Base-by-base conservation (phyloP, 2,329 filamentous ascomycete genomes). In the Nemania diffusa region DNA sequence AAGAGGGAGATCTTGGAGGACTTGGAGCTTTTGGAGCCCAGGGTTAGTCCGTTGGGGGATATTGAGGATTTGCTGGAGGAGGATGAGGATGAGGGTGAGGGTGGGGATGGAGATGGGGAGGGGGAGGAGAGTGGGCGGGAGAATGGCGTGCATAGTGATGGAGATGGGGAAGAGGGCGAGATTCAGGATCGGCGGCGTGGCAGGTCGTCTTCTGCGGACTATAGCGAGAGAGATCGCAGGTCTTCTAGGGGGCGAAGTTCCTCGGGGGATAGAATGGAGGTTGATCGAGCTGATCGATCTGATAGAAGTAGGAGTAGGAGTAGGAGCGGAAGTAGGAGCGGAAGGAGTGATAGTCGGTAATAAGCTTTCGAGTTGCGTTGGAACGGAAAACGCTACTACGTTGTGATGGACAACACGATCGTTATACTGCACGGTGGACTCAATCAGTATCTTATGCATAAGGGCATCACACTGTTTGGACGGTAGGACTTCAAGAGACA, bases 1-100 rank as follows among this genome's bases (percentile, higher is more conserved):
- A 89, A 89, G 67, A 85, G 96, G 73, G 89, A 92, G 71, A 86
- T 92, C 58, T 78, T 99, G 71, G 96, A 99, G 81, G 96, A 99
- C 78, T 77, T 97, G 78, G 96, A 97, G 72, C 80, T 94, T 74
- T 76, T 99, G 75, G 95, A 97, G 76, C 92, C 94, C 57, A 87
- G 95, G 71, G 87, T 93, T 40, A 97, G 94, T 79, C 90, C 93
- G 40, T 79, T 98, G 67, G 93, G 91, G 1, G 93, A 94, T 72
- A 84, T 95, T 62, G 92, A 95, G 72, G 90, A 90, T 70, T 76
- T 93, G 71, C 79, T 93, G 55, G 87, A 88, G 60, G 88, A 89
- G 46, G 87, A 86, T 2, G 86, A 87, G 0, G 85, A 83, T 2
- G 81, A 80, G 9, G 78, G 77, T 26, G 75, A 76, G 37, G 55